Percentiles rank a stretch among this genome's conserved stretches.
Evolutionary conservation across 306 rosid species (phyloP).

Genomic region (Quercus berberidifolia): DNA sequence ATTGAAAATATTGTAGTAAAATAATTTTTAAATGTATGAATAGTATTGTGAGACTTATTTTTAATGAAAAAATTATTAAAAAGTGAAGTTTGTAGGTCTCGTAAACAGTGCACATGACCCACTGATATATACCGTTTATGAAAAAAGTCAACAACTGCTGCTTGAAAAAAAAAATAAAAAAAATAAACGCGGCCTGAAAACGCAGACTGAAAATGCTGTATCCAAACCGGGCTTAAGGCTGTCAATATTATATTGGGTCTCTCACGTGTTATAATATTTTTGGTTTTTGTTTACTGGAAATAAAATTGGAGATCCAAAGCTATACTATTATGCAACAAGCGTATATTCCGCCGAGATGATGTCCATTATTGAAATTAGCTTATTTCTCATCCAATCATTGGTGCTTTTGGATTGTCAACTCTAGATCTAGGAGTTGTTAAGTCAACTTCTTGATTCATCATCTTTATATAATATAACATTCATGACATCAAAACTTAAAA

Average conservation of each 20-base stretch:
- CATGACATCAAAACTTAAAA: slow-evolving; percentile 7
- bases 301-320: slow-evolving; percentile 1
- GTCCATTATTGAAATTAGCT: neutral
- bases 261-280: neutral
- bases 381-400: slow-evolving; percentile 16
- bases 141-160: no score
- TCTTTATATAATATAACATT: slow-evolving; percentile 16
- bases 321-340: neutral
- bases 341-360: neutral
- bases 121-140: no score
- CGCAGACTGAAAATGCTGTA: no score
- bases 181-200: no score
- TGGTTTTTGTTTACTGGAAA: neutral
- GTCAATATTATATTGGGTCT: slow-evolving; percentile 1
- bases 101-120: no score
- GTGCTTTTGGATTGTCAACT: slow-evolving; percentile 36
- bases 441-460: slow-evolving; percentile 35
- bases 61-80: no score
- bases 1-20: no score
- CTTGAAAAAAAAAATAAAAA: no score
- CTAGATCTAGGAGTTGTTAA: slow-evolving; percentile 18
- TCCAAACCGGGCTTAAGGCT: neutral
- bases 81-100: no score
- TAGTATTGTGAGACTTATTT: no score
- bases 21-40: no score